phyloP scores from a whole-genome alignment of 768 basidiomycete species.

The Lepiota venenata region DNA sequence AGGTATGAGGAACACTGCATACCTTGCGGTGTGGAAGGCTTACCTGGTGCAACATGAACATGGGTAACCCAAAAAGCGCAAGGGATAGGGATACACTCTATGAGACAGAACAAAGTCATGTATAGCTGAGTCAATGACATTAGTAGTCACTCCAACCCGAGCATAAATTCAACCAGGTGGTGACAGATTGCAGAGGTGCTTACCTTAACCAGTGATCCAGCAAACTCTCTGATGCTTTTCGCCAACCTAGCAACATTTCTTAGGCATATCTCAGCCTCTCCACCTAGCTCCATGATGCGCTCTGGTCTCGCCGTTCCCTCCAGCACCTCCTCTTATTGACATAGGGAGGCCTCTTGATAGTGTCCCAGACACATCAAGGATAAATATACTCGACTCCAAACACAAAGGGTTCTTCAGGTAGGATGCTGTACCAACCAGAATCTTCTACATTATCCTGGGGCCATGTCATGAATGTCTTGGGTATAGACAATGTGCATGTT shows the following conservation, averaged over 20 bases:
- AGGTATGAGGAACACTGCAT: constrained; percentile 25
- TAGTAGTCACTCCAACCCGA: constrained; percentile 72
- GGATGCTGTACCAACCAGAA: constrained; percentile 56
- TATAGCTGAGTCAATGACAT: constrained; percentile 65
- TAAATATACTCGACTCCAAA: constrained; percentile 62
- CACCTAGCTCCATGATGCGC: constrained; percentile 41
- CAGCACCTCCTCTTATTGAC: constrained; percentile 21
- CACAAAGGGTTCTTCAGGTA: constrained; percentile 64
- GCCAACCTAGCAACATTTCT: constrained; percentile 56
- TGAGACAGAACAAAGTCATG: constrained; percentile 67
- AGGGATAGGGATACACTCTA: constrained; percentile 84
- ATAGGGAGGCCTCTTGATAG: constrained; percentile 58
- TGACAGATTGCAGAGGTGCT: constrained; percentile 11
- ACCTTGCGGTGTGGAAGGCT: neutral
- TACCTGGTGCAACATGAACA: constrained; percentile 74
- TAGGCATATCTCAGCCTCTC: constrained; percentile 47
- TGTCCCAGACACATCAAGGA: constrained; percentile 51
- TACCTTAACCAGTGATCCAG: constrained; percentile 52
- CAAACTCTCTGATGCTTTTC: constrained; percentile 50
- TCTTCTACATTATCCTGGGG: constrained; percentile 21
- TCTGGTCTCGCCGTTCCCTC: constrained; percentile 7
- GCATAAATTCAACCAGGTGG: constrained; percentile 3
- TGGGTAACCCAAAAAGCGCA: constrained; percentile 73
- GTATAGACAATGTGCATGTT: neutral
- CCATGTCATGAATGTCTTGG: neutral